Conservation (phyloP, 352 stramenopile species). For the Globisporangium heterothallicum region DNA sequence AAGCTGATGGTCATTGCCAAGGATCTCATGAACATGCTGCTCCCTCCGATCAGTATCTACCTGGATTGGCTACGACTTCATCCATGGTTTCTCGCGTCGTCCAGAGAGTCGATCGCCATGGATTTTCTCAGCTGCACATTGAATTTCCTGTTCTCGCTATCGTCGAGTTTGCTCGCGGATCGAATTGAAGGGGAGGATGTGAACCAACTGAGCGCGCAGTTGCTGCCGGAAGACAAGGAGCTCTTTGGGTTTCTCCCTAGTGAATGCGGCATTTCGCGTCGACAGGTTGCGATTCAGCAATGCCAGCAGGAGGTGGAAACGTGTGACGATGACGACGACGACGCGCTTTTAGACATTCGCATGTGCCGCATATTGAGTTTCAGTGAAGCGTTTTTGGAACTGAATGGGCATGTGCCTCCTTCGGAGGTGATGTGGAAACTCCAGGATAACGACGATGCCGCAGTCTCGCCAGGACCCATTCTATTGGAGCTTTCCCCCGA, state of each 20-base stretch:
- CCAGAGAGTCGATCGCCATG: neutral
- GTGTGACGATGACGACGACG: neutral
- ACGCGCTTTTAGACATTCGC: conserved; percentile 14
- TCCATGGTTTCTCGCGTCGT: conserved; percentile 16
- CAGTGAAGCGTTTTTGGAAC: conserved; percentile 3
- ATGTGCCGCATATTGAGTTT: conserved; percentile 20
- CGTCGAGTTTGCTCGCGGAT: conserved; percentile 15
- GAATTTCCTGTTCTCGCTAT: conserved; percentile 11
- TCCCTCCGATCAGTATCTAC: conserved; percentile 32
- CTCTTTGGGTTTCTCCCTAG: conserved; percentile 35
- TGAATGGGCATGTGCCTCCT: conserved; percentile 17
- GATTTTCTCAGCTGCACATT: conserved; percentile 11
- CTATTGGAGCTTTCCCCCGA: neutral
- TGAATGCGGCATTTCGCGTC: neutral
- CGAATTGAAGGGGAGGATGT: conserved; percentile 12
- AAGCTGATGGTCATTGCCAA: conserved; percentile 8
- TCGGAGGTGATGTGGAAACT: conserved; percentile 24
- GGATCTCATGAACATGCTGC: conserved; percentile 27
- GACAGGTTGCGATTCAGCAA: too few species aligned
- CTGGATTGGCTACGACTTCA: conserved; percentile 40
- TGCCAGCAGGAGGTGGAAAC: too few species aligned
- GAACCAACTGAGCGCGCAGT: neutral
- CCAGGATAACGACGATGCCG: conserved; percentile 4
- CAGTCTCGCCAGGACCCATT: neutral
- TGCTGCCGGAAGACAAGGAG: conserved; percentile 36